These are phyloP conservation scores for Schwanniomyces pseudopolymorphus DNA, from an alignment of 805 yeast genomes.

Conservation along the genomic window DNA sequence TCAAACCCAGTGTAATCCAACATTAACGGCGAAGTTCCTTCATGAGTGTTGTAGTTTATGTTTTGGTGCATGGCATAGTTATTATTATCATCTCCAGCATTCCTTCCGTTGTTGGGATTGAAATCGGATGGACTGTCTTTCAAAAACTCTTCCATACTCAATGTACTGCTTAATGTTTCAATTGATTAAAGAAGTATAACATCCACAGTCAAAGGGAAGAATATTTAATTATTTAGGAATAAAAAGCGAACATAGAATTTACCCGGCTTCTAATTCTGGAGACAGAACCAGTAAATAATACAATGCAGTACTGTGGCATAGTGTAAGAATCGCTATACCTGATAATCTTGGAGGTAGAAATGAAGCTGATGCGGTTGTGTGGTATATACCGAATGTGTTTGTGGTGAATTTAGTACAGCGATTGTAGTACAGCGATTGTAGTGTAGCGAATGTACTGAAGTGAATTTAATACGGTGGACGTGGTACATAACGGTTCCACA, in stretches of 20 bases:
- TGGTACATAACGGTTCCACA: too few relatives aligned
- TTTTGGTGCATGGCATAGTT: neutral
- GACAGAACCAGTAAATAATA: neutral
- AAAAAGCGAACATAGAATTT: neutral
- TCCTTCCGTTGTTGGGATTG: conserved; percentile 3
- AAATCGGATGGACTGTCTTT: conserved; percentile 32
- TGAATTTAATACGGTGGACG: too few relatives aligned
- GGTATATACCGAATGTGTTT: too few relatives aligned
- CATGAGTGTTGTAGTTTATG: neutral
- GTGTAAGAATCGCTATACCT: too few relatives aligned
- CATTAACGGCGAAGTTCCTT: neutral
- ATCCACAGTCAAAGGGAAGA: neutral
- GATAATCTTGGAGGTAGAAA: too few relatives aligned
- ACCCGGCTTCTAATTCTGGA: neutral
- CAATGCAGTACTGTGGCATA: too few relatives aligned
- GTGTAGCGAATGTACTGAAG: too few relatives aligned
- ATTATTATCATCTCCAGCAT: conserved; percentile 1
- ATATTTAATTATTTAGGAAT: neutral
- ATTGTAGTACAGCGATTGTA: too few relatives aligned
- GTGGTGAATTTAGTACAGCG: too few relatives aligned
- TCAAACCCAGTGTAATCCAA: neutral
- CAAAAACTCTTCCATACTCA: conserved; percentile 29
- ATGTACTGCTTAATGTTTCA: neutral
- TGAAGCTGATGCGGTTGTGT: too few relatives aligned
- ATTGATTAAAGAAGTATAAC: neutral